phyloP scores from a whole-genome alignment of 2,329 filamentous ascomycete species.

The Chaetomiaceae sp. region DNA sequence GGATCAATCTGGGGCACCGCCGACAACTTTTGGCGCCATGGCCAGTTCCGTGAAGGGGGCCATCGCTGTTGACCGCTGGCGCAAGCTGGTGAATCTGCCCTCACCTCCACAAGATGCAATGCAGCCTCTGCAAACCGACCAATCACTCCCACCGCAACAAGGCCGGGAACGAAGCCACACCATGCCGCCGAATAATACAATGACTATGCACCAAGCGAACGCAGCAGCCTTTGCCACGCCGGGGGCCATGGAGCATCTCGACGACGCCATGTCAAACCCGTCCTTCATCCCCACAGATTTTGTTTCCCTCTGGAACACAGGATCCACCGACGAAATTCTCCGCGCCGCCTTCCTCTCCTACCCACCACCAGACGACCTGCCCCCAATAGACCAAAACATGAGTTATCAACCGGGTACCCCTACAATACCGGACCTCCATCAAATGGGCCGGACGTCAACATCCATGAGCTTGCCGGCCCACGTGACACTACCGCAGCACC shows the following conservation, averaged over 20 bases:
- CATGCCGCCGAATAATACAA: neutral
- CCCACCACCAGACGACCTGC: constrained; percentile 6
- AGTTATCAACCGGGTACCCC: constrained; percentile 12
- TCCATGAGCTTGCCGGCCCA: neutral
- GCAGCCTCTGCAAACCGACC: neutral
- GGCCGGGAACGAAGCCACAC: neutral
- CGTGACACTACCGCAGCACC: constrained; percentile 4
- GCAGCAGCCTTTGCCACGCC: constrained; percentile 5
- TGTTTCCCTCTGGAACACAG: constrained; percentile 10
- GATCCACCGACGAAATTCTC: constrained; percentile 7
- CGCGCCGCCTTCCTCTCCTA: constrained; percentile 14
- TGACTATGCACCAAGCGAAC: neutral
- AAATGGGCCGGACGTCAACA: neutral
- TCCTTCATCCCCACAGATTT: constrained; percentile 23
- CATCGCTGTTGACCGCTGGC: constrained; percentile 50
- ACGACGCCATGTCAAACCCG: constrained; percentile 21
- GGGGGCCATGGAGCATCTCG: constrained; percentile 21
- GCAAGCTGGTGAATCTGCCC: constrained; percentile 40
- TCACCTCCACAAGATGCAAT: constrained; percentile 18
- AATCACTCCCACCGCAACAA: neutral
- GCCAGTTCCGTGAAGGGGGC: constrained; percentile 43
- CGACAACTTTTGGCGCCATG: constrained; percentile 45
- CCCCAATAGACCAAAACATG: neutral
- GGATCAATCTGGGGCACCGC: constrained; percentile 42
- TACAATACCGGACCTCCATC: constrained; percentile 3